Conservation (phyloP, 805 yeast species). For the Candida xiaguanensis region DNA sequence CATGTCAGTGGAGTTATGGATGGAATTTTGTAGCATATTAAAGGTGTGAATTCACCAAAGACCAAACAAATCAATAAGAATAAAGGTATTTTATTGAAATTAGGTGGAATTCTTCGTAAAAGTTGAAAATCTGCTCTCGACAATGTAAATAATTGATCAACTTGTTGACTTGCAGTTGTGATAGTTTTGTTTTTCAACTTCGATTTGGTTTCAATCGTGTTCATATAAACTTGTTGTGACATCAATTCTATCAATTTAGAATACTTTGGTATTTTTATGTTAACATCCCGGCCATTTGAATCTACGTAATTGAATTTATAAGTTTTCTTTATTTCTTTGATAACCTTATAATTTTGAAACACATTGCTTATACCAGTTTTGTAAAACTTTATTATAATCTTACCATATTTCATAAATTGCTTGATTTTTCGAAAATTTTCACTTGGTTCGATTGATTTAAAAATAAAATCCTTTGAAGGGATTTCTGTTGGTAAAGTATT, state of each 20-base stretch:
- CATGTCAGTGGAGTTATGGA: slow-evolving; percentile 59
- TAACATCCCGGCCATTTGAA: slow-evolving; percentile 21
- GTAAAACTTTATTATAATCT: slow-evolving; percentile 49
- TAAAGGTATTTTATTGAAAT: slow-evolving; percentile 50
- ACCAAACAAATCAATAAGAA: slow-evolving; percentile 45
- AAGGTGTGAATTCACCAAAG: slow-evolving; percentile 54
- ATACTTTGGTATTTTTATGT: slow-evolving; percentile 29
- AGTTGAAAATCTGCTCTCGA: slow-evolving; percentile 49
- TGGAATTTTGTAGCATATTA: slow-evolving; percentile 51
- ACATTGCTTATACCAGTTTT: slow-evolving; percentile 54
- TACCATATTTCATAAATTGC: slow-evolving; percentile 44
- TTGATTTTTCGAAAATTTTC: slow-evolving; percentile 18
- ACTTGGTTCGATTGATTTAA: slow-evolving; percentile 17
- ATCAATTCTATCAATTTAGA: slow-evolving; percentile 31
- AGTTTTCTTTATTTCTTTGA: slow-evolving; percentile 15
- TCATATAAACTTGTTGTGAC: slow-evolving; percentile 33
- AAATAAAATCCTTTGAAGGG: slow-evolving; percentile 24
- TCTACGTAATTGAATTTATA: slow-evolving; percentile 20
- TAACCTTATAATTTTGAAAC: slow-evolving; percentile 39
- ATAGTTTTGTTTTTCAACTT: slow-evolving; percentile 1
- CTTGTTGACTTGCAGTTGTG: not conserved
- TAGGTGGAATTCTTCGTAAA: slow-evolving; percentile 47
- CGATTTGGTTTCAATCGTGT: slow-evolving; percentile 21
- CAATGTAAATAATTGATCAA: slow-evolving; percentile 28
- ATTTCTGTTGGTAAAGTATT: slow-evolving; percentile 29